phyloP scores from a whole-genome alignment of 208 protist species.

The Leishmania guyanensis region DNA sequence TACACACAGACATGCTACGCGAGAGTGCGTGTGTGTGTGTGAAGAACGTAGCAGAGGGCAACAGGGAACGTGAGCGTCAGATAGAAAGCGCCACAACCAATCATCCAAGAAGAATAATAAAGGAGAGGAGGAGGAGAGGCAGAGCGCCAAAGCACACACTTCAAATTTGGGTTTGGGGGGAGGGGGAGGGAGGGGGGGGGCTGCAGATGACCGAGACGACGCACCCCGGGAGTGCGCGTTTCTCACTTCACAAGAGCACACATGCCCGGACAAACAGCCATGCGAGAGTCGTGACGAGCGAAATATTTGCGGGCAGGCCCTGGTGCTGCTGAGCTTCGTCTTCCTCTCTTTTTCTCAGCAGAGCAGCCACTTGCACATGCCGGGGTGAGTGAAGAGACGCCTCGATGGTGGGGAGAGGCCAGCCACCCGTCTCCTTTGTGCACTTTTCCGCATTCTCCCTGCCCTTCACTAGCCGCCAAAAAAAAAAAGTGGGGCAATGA shows the following conservation, averaged over 20 bases:
- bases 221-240: neutral
- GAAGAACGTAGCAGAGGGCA: neutral
- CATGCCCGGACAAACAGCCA: too few relatives aligned
- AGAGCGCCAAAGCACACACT: neutral
- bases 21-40: neutral
- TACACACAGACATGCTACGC: neutral
- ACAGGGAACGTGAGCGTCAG: neutral
- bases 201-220: neutral
- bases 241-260: neutral
- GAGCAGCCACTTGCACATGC: neutral
- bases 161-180: neutral
- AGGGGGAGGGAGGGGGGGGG: neutral
- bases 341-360: neutral
- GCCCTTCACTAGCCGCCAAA: neutral
- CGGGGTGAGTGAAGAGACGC: too few relatives aligned
- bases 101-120: neutral
- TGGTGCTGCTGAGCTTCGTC: neutral
- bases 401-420: neutral
- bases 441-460: neutral
- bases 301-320: neutral
- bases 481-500: neutral
- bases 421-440: neutral
- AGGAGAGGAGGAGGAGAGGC: neutral
- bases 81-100: neutral
- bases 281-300: neutral